Evolutionary conservation across 2,329 filamentous ascomycete genomes (phyloP).

Genomic region (Chrysoporthe cubensis): DNA sequence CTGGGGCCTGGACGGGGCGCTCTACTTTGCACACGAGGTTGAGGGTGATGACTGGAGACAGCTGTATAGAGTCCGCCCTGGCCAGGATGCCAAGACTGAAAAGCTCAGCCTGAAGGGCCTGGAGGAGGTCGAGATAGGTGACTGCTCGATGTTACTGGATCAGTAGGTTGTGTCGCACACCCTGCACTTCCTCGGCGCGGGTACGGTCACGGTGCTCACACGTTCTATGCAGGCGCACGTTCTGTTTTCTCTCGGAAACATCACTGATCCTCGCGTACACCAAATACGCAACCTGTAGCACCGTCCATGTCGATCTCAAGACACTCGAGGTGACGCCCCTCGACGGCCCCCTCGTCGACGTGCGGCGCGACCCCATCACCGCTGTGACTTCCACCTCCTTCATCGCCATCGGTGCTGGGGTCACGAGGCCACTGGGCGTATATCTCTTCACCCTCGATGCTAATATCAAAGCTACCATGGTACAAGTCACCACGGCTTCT

Average conservation of each 20-base stretch:
- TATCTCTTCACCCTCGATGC: constrained; percentile 40
- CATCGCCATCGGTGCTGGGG: constrained; percentile 43
- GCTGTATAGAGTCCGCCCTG: constrained; percentile 44
- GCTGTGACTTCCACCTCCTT: constrained; percentile 40
- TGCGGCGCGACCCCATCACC: constrained; percentile 39
- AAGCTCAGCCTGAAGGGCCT: constrained; percentile 42
- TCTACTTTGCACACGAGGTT: constrained; percentile 54
- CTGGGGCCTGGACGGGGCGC: constrained; percentile 52
- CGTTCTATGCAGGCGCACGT: constrained; percentile 16
- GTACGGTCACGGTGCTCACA: background rate
- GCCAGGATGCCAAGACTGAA: constrained; percentile 32
- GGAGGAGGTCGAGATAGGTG: constrained; percentile 47
- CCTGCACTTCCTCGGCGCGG: no score
- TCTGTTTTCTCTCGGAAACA: constrained; percentile 36
- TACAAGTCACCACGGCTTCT: constrained; percentile 39
- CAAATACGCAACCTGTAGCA: constrained; percentile 18
- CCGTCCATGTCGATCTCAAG: constrained; percentile 40
- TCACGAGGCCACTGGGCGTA: constrained; percentile 36
- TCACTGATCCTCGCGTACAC: constrained; percentile 39
- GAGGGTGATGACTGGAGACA: constrained; percentile 48
- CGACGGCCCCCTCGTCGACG: constrained; percentile 38
- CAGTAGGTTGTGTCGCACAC: constrained; percentile 33
- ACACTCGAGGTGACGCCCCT: constrained; percentile 37
- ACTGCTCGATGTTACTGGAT: constrained; percentile 37
- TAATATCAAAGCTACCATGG: constrained; percentile 27